Evolutionary conservation across 2,329 filamentous ascomycete genomes (phyloP).

Genomic region (Exophiala oligosperma): DNA sequence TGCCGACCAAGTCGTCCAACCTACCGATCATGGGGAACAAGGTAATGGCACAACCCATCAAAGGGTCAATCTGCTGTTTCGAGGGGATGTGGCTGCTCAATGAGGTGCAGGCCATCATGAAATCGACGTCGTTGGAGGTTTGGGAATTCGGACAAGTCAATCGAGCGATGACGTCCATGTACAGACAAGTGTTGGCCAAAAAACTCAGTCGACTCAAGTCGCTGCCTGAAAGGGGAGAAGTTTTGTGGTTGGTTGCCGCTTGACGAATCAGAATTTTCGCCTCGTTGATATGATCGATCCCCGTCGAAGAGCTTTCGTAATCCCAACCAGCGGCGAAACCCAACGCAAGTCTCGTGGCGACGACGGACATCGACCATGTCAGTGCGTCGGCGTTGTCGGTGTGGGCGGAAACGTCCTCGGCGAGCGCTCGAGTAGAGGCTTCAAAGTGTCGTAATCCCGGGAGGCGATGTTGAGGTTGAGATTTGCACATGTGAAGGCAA

Average conservation of each 20-base stretch:
- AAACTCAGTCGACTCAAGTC: constrained; percentile 48
- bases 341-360: constrained; percentile 15
- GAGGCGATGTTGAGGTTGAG: constrained; percentile 8
- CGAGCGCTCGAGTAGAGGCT: constrained; percentile 1
- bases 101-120: constrained; percentile 38
- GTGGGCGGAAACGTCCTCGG: neutral
- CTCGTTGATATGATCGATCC: constrained; percentile 13
- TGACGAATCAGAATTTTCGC: constrained; percentile 10
- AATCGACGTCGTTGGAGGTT: constrained; percentile 55
- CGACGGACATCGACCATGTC: neutral
- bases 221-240: constrained; percentile 2
- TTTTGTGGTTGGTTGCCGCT: constrained; percentile 40
- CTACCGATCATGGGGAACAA: constrained; percentile 68
- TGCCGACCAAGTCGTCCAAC: constrained; percentile 64
- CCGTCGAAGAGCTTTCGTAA: constrained; percentile 7
- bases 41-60: constrained; percentile 68
- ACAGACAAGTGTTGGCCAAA: constrained; percentile 69
- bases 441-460: constrained; percentile 13
- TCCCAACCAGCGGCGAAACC: constrained; percentile 16
- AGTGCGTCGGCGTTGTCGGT: neutral
- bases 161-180: constrained; percentile 71
- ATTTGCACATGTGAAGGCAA: constrained; percentile 6
- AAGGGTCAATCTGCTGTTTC: constrained; percentile 57
- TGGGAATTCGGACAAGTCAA: constrained; percentile 62
- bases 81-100: constrained; percentile 32